Percentiles rank a stretch among this genome's conserved stretches.
phyloP scores from a whole-genome alignment of 495 filamentous ascomycete species.

The Cenococcum geophilum region DNA sequence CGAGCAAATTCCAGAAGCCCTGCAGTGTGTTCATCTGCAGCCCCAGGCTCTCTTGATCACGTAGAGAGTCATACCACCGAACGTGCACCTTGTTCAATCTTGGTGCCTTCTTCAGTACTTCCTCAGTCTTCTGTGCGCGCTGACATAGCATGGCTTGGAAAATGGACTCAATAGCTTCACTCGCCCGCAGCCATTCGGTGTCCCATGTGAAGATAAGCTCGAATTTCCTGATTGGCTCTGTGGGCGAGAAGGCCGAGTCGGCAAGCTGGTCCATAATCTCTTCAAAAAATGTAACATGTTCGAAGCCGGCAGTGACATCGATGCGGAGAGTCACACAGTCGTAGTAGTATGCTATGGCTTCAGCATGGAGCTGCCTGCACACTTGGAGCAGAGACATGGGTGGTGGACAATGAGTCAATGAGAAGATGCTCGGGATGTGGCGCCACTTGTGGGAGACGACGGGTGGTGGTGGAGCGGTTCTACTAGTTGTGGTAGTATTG shows the following conservation, averaged over 20 bases:
- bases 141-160: conserved; percentile 11
- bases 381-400: conserved; percentile 15
- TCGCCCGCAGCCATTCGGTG: neutral
- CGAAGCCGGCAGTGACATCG: conserved; percentile 23
- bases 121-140: conserved; percentile 11
- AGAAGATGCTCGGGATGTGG: conserved; percentile 26
- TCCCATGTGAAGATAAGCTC: conserved; percentile 27
- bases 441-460: conserved; percentile 20
- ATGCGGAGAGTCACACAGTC: conserved; percentile 21
- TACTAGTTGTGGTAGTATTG: neutral
- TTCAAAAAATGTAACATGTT: conserved; percentile 24
- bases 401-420: conserved; percentile 18
- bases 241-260: conserved; percentile 21
- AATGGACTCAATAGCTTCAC: neutral
- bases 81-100: conserved; percentile 14
- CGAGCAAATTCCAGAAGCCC: conserved; percentile 5
- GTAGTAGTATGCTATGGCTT: conserved; percentile 28
- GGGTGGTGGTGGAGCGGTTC: neutral
- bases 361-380: conserved; percentile 13
- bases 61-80: conserved; percentile 23
- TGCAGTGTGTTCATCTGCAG: conserved; percentile 13
- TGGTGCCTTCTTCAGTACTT: conserved; percentile 17
- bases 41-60: conserved; percentile 9
- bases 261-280: conserved; percentile 11
- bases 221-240: conserved; percentile 23